Percentiles rank a stretch among this genome's conserved stretches.
phyloP scores from a whole-genome alignment of 2,329 filamentous ascomycete species.

The Colletotrichum sojae region DNA sequence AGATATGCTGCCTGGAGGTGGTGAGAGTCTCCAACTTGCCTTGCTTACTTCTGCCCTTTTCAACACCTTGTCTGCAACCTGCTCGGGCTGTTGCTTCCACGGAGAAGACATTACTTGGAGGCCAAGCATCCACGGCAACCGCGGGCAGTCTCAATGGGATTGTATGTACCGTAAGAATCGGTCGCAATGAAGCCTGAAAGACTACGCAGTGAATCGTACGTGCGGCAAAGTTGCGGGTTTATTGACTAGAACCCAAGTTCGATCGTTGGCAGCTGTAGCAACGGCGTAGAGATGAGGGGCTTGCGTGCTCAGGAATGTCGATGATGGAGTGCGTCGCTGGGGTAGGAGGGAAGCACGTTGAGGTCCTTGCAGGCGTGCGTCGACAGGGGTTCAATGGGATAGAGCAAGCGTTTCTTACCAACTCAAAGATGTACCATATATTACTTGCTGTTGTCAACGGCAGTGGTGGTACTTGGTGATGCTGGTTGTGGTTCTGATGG shows the following conservation, averaged over 20 bases:
- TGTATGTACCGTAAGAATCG: not conserved
- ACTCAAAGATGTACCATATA: no score
- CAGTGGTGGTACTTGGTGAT: not conserved
- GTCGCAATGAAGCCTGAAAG: no score
- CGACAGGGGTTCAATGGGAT: not conserved
- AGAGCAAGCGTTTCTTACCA: no score
- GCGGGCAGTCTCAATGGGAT: not conserved
- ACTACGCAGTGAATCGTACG: no score
- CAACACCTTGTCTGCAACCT: constrained; percentile 77
- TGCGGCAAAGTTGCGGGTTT: no score
- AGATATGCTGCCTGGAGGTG: not conserved
- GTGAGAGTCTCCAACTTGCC: constrained; percentile 61
- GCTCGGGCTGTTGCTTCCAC: constrained; percentile 74
- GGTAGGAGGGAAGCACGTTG: not conserved
- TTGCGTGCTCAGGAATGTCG: constrained; percentile 12
- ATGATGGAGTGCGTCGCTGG: not conserved
- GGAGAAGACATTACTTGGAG: constrained; percentile 68
- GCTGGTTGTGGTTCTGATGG: not conserved
- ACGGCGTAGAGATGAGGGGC: constrained; percentile 15
- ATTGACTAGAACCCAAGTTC: no score
- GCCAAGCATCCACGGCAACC: not conserved
- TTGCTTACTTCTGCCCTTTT: constrained; percentile 83
- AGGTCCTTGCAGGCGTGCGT: not conserved
- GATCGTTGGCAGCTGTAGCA: constrained; percentile 18
- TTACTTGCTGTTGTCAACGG: no score